Conservation (phyloP, 306 rosid species). For the Prunus armeniaca region DNA sequence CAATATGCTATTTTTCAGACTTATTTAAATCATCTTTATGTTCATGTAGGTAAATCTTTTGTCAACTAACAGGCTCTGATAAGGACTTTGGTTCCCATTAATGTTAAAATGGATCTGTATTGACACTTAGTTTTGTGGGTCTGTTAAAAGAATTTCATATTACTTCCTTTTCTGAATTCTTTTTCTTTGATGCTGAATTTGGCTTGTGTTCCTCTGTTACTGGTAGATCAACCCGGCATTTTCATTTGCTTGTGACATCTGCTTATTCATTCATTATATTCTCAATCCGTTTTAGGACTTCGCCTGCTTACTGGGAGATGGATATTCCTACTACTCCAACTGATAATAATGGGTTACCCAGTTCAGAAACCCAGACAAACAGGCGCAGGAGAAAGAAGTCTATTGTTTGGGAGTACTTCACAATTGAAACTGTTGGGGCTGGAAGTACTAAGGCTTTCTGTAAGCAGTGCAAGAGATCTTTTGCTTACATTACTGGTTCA, state of each 20-base stretch:
- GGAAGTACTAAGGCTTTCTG: slow-evolving; percentile 68
- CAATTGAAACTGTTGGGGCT: slow-evolving; percentile 56
- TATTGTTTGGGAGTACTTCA: slow-evolving; percentile 85
- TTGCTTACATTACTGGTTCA: slow-evolving; percentile 73
- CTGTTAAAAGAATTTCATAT: background rate
- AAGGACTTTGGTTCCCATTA: background rate
- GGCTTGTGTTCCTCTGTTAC: background rate
- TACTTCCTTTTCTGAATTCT: background rate
- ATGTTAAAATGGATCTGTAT: background rate
- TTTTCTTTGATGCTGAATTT: background rate
- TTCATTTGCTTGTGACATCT: background rate
- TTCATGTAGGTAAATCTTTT: background rate
- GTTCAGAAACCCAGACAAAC: slow-evolving; percentile 39
- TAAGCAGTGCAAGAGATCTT: slow-evolving; percentile 73
- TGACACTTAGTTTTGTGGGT: background rate
- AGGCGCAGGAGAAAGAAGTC: slow-evolving; percentile 73
- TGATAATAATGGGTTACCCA: slow-evolving; percentile 38
- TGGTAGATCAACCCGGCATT: background rate
- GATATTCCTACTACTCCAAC: slow-evolving; percentile 26
- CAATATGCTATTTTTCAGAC: background rate
- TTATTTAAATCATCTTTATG: background rate
- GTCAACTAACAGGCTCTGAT: background rate
- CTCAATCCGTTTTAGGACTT: slow-evolving; percentile 25
- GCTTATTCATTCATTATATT: background rate
- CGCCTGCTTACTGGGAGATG: slow-evolving; percentile 37